Conservation (phyloP, 495 filamentous ascomycete species). For the Penicillium bialowiezense region DNA sequence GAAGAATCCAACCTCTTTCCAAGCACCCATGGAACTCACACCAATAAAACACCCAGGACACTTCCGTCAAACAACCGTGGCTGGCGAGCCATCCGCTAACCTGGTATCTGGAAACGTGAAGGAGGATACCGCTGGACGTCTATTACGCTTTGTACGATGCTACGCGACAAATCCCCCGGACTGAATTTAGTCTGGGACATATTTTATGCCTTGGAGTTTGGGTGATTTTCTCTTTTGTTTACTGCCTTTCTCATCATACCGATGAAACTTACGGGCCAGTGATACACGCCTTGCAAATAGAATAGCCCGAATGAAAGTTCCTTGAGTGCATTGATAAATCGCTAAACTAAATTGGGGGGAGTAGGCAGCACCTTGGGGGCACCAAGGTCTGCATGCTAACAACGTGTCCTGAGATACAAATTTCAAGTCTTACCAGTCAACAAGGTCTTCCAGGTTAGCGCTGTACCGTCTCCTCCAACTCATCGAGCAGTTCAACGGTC, state of each 20-base stretch:
- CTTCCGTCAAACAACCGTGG: neutral
- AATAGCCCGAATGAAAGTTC: conserved; percentile 3
- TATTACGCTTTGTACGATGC: conserved; percentile 28
- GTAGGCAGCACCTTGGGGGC: neutral
- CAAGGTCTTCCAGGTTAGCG: neutral
- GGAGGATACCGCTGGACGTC: conserved; percentile 5
- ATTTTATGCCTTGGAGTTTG: conserved; percentile 9
- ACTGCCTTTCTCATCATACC: neutral
- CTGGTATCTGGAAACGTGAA: neutral
- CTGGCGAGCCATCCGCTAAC: neutral
- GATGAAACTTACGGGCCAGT: neutral
- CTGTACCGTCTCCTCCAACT: conserved; percentile 37
- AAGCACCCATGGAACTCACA: neutral
- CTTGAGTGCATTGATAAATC: neutral
- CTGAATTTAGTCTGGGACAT: conserved; percentile 5
- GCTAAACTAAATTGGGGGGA: neutral
- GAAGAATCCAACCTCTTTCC: conserved; percentile 3
- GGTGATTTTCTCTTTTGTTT: neutral
- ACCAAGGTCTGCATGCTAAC: too few relatives aligned
- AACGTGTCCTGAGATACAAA: too few relatives aligned
- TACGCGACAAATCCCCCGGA: conserved; percentile 14
- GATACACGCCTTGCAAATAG: conserved; percentile 8
- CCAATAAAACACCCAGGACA: conserved; percentile 4
- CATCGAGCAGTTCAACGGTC: conserved; percentile 84
- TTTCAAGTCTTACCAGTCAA: too few relatives aligned